These are phyloP conservation scores for Podaxis sp. DNA, from an alignment of 768 basidiomycete species.

Conservation along the genomic window DNA sequence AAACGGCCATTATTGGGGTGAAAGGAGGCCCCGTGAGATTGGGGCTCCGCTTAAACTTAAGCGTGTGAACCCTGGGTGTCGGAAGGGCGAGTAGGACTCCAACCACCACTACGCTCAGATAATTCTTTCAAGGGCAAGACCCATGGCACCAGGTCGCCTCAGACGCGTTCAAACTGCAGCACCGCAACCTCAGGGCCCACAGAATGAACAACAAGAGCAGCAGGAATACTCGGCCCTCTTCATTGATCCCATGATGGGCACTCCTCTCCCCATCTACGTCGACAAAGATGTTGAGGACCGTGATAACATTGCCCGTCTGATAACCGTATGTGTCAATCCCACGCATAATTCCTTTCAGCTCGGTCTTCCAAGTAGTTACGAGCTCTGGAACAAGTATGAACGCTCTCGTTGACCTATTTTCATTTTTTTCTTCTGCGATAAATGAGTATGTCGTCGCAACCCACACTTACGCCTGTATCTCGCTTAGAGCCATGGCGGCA, in stretches of 20 bases:
- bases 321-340: constrained; percentile 49
- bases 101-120: constrained; percentile 37
- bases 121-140: constrained; percentile 44
- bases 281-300: constrained; percentile 78
- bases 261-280: constrained; percentile 68
- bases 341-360: background rate
- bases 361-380: background rate
- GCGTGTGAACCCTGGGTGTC: constrained; percentile 12
- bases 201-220: constrained; percentile 31
- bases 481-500: constrained; percentile 71
- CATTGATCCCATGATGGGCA: constrained; percentile 80
- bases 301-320: constrained; percentile 55
- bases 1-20: background rate
- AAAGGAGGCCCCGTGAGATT: constrained; percentile 6
- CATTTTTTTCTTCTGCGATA: background rate
- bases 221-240: constrained; percentile 40
- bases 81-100: constrained; percentile 34
- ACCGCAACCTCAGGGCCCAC: constrained; percentile 20
- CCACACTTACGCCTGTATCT: constrained; percentile 2
- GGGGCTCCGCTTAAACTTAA: constrained; percentile 17
- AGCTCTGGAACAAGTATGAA: background rate
- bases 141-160: constrained; percentile 76
- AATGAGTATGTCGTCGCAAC: background rate
- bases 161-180: constrained; percentile 24
- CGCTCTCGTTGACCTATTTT: background rate